Evolutionary conservation across 805 yeast genomes (phyloP).

Genomic region (Candida gorgasii): DNA sequence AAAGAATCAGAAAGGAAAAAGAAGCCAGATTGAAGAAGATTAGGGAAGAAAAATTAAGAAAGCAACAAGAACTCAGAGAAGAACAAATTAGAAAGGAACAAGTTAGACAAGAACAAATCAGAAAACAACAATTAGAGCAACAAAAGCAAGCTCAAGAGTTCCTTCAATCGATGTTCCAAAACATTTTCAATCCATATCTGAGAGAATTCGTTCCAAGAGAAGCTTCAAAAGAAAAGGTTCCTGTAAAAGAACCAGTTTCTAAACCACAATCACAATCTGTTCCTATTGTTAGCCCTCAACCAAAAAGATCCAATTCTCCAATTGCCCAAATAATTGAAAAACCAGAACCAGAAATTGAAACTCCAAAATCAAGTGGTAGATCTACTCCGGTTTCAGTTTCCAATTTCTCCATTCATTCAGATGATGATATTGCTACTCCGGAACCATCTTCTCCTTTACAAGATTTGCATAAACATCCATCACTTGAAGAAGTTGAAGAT

Average conservation of each 20-base stretch:
- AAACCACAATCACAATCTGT: conserved; percentile 5
- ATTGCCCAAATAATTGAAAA: conserved; percentile 14
- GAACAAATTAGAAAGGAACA: conserved; percentile 5
- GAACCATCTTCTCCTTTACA: conserved; percentile 13
- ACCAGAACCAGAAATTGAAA: conserved; percentile 14
- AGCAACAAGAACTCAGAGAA: conserved; percentile 5
- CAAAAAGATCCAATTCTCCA: conserved; percentile 10
- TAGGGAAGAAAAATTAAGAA: conserved; percentile 16
- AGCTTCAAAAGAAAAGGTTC: not conserved
- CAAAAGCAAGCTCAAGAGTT: conserved; percentile 25
- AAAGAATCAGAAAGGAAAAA: conserved; percentile 6
- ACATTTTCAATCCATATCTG: conserved; percentile 12
- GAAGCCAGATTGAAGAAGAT: conserved; percentile 14
- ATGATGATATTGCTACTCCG: conserved; percentile 12
- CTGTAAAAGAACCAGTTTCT: not conserved
- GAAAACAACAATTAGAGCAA: conserved; percentile 16
- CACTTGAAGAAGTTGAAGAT: conserved; percentile 34
- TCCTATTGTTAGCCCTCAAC: conserved; percentile 4
- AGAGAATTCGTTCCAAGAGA: conserved; percentile 5
- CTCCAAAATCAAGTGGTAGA: conserved; percentile 11
- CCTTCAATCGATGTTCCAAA: conserved; percentile 23
- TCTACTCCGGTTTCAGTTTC: conserved; percentile 14
- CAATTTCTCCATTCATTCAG: conserved; percentile 4
- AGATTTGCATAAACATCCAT: conserved; percentile 27
- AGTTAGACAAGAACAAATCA: conserved; percentile 6